phyloP scores from a whole-genome alignment of 1,284 basidiomycete genomes.

The Lignosus rhinocerotis region DNA sequence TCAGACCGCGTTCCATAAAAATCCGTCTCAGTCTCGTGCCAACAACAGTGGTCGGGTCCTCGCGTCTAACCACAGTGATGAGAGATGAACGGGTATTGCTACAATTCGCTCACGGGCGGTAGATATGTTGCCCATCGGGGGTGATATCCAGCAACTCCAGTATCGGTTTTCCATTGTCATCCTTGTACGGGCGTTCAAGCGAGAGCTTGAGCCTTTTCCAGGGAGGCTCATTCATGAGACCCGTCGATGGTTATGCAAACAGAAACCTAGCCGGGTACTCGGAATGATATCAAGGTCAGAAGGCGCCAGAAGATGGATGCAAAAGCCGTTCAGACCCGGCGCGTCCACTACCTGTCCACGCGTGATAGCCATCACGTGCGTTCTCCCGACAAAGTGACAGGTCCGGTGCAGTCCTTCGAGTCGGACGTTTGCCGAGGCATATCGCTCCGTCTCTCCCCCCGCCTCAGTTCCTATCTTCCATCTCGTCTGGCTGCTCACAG shows the following conservation, averaged over 20 bases:
- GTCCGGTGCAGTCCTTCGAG: not conserved
- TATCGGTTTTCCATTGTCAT: conserved; percentile 63
- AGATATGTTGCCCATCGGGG: conserved; percentile 64
- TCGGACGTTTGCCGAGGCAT: conserved; percentile 1
- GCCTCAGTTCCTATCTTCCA: conserved; percentile 4
- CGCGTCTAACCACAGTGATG: conserved; percentile 41
- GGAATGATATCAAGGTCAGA: not conserved
- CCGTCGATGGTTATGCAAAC: not conserved
- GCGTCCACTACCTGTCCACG: not conserved
- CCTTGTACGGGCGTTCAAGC: conserved; percentile 76
- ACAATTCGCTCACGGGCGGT: conserved; percentile 57
- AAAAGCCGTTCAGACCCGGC: not conserved
- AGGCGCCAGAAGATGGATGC: not conserved
- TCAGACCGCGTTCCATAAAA: conserved; percentile 67
- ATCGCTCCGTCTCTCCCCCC: not conserved
- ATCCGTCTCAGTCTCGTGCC: conserved; percentile 68
- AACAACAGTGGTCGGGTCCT: conserved; percentile 52
- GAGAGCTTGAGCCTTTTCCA: conserved; percentile 67
- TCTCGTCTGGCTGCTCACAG: not conserved
- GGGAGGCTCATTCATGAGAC: conserved; percentile 38
- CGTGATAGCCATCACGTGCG: conserved; percentile 4
- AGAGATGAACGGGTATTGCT: not conserved
- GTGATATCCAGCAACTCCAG: conserved; percentile 69
- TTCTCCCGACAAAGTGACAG: not conserved
- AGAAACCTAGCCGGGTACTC: no score